phyloP scores from a whole-genome alignment of 495 filamentous ascomycete genomes.

The Tuber umbilicatum region DNA sequence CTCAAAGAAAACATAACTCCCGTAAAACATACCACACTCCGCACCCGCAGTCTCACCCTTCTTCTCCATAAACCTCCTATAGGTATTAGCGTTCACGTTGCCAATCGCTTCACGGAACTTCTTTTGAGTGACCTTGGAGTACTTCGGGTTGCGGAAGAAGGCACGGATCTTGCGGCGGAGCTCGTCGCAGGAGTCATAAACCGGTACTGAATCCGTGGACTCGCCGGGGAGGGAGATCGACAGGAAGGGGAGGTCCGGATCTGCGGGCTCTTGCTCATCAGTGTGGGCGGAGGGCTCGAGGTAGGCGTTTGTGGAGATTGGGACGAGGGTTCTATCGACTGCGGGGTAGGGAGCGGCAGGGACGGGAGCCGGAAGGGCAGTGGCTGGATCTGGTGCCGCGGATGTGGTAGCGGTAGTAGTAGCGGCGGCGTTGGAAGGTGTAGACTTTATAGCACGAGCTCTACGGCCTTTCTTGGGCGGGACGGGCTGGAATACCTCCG shows the following conservation, averaged over 20 bases:
- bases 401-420: neutral
- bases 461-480: neutral
- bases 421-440: neutral
- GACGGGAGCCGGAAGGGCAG: neutral
- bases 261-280: neutral
- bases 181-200: conserved; percentile 56
- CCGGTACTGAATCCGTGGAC: conserved; percentile 39
- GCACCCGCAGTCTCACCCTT: conserved; percentile 48
- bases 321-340: neutral
- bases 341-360: neutral
- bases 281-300: conserved; percentile 1
- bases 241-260: neutral
- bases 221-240: neutral
- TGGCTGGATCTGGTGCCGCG: neutral
- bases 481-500: neutral
- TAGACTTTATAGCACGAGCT: neutral
- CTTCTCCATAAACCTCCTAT: conserved; percentile 49
- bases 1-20: conserved; percentile 55
- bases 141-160: conserved; percentile 45
- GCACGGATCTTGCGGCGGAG: conserved; percentile 52
- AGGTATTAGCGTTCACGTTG: conserved; percentile 43
- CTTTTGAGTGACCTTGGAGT: conserved; percentile 49
- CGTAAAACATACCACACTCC: conserved; percentile 48
- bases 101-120: conserved; percentile 49
- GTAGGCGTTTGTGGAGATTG: conserved; percentile 5